phyloP scores from a whole-genome alignment of 805 yeast genomes.

The Metahyphopichia silvanorum region DNA sequence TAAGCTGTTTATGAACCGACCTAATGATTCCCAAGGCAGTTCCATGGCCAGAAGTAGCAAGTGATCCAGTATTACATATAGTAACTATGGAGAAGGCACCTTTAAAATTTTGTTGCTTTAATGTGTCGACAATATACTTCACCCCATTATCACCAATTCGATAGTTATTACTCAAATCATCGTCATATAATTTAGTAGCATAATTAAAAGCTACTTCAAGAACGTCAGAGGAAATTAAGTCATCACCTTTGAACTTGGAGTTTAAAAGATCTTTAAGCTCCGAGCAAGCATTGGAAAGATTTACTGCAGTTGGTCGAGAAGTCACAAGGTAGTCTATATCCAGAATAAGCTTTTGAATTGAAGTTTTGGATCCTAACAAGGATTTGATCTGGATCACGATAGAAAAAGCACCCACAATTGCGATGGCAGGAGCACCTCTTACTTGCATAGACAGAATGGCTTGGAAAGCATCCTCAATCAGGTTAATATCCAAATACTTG shows the following conservation, averaged over 20 bases:
- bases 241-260: conserved; percentile 9
- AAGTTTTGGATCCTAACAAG: conserved; percentile 11
- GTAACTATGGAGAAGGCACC: conserved; percentile 82
- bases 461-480: conserved; percentile 71
- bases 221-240: conserved; percentile 25
- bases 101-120: conserved; percentile 45
- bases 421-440: conserved; percentile 98
- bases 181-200: conserved; percentile 58
- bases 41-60: conserved; percentile 97
- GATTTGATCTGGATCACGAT: conserved; percentile 64
- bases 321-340: conserved; percentile 61
- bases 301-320: conserved; percentile 95
- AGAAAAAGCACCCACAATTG: conserved; percentile 87
- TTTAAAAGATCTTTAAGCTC: conserved; percentile 40
- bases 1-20: conserved; percentile 51
- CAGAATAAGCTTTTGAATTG: conserved; percentile 19
- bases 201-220: conserved; percentile 38
- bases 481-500: conserved; percentile 56
- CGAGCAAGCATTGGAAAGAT: conserved; percentile 70
- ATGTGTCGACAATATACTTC: conserved; percentile 50
- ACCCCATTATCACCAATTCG: conserved; percentile 81
- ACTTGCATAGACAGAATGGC: conserved; percentile 93
- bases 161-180: conserved; percentile 75
- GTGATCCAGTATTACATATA: conserved; percentile 93
- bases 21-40: conserved; percentile 93